These are phyloP conservation scores for Chloranthus sessilifolius DNA, from an alignment of 164 flowering plant genomes.

Conservation along the genomic window DNA sequence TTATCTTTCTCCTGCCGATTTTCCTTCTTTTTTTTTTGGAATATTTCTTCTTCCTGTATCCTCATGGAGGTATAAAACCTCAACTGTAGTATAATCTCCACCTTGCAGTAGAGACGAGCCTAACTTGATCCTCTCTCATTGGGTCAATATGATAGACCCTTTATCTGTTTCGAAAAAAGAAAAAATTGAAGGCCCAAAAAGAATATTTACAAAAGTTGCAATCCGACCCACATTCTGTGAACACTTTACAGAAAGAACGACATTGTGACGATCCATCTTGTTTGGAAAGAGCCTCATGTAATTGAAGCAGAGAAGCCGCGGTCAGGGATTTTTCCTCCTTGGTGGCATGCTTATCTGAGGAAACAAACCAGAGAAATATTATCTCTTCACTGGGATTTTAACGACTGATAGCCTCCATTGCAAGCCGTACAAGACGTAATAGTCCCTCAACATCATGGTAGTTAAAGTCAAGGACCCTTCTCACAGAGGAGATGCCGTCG, in stretches of 20 bases:
- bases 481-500: slow-evolving; percentile 40
- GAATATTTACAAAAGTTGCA: slow-evolving; percentile 28
- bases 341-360: slow-evolving; percentile 9
- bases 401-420: slow-evolving; percentile 51
- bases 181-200: slow-evolving; percentile 20
- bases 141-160: no score
- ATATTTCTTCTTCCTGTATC: no score
- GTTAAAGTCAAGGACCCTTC: slow-evolving; percentile 66
- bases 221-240: slow-evolving; percentile 35
- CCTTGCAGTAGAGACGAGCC: no score
- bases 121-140: no score
- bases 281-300: slow-evolving; percentile 4
- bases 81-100: no score
- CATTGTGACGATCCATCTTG: slow-evolving; percentile 7
- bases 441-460: slow-evolving; percentile 71
- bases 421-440: slow-evolving; percentile 52
- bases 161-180: slow-evolving; percentile 10
- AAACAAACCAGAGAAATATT: slow-evolving; percentile 20
- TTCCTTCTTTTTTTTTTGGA: no score
- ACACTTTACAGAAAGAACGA: slow-evolving; percentile 25
- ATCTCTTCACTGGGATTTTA: slow-evolving; percentile 24
- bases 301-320: slow-evolving; percentile 8
- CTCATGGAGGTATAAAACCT: no score
- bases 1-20: no score
- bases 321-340: slow-evolving; percentile 6